These are phyloP conservation scores for Aureobasidium zeae DNA, from an alignment of 2,329 filamentous ascomycete species.

Conservation along the genomic window DNA sequence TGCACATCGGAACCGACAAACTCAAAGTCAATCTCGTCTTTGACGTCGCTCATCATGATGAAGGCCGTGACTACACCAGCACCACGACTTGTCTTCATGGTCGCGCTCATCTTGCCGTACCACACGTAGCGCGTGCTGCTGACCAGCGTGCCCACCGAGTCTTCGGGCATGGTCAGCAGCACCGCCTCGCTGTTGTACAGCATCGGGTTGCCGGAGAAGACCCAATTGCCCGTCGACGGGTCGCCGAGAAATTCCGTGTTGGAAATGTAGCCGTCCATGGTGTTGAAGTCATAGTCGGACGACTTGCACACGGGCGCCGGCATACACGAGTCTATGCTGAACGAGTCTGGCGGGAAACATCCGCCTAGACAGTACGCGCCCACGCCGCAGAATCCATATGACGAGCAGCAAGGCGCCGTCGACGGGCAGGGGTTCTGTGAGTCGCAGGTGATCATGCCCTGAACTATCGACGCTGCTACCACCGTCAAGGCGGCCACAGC, in stretches of 20 bases:
- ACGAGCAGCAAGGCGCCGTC: constrained; percentile 30
- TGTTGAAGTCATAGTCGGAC: constrained; percentile 63
- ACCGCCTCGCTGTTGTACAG: constrained; percentile 55
- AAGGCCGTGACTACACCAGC: constrained; percentile 92
- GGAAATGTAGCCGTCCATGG: constrained; percentile 57
- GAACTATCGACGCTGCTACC: constrained; percentile 24
- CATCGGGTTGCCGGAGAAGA: constrained; percentile 68
- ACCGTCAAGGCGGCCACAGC: constrained; percentile 22
- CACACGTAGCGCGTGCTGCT: constrained; percentile 83
- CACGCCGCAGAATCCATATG: constrained; percentile 81
- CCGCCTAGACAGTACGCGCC: constrained; percentile 94
- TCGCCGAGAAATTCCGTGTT: constrained; percentile 84
- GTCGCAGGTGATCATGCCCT: constrained; percentile 25
- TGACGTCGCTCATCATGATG: constrained; percentile 88
- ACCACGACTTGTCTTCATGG: constrained; percentile 74
- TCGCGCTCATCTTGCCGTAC: constrained; percentile 89
- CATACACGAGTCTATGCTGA: constrained; percentile 72
- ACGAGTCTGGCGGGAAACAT: constrained; percentile 81
- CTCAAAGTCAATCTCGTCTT: constrained; percentile 98
- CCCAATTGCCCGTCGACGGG: constrained; percentile 71
- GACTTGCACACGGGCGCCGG: constrained; percentile 74
- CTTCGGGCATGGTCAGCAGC: constrained; percentile 79
- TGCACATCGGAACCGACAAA: constrained; percentile 74
- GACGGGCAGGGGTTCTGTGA: constrained; percentile 25
- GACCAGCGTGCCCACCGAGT: constrained; percentile 78